Evolutionary conservation across 2,329 filamentous ascomycete genomes (phyloP).

Genomic region (Calcarisporium arbuscula): DNA sequence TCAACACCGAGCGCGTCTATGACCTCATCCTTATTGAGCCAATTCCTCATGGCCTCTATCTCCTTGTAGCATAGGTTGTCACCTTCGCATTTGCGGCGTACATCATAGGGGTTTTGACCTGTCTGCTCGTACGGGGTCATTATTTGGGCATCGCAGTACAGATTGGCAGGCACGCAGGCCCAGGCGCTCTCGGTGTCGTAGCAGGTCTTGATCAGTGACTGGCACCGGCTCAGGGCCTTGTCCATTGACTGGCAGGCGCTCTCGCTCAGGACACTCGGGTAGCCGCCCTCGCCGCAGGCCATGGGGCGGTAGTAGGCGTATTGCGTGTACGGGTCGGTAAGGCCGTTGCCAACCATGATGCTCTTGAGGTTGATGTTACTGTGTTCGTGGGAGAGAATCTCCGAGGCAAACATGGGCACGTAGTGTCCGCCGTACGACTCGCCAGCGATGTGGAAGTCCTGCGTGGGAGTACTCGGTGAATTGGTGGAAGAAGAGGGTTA

Average conservation of each 20-base stretch:
- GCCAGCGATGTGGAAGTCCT: conserved; percentile 95
- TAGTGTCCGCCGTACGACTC: conserved; percentile 95
- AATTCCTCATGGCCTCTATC: conserved; percentile 78
- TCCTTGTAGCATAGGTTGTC: conserved; percentile 85
- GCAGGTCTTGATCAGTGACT: conserved; percentile 80
- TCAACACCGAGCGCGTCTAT: conserved; percentile 84
- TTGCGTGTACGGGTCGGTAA: conserved; percentile 88
- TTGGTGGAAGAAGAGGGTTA: conserved; percentile 97
- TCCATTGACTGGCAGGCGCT: conserved; percentile 81
- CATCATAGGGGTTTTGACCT: conserved; percentile 89
- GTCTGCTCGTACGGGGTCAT: conserved; percentile 89
- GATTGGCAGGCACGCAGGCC: conserved; percentile 85
- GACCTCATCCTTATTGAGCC: conserved; percentile 76
- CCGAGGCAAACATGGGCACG: conserved; percentile 83
- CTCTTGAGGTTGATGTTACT: conserved; percentile 97
- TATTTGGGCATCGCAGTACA: conserved; percentile 96
- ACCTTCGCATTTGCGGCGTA: conserved; percentile 82
- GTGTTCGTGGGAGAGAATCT: conserved; percentile 89
- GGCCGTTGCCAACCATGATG: conserved; percentile 88
- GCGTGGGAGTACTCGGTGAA: conserved; percentile 90
- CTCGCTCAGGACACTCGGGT: conserved; percentile 74
- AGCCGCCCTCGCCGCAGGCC: conserved; percentile 94
- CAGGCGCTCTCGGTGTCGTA: conserved; percentile 85
- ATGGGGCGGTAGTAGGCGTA: conserved; percentile 94
- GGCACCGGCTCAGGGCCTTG: conserved; percentile 81